These are phyloP conservation scores for Thoreauomyces humboldtii DNA, from an alignment of 192 early-diverging fungal genomes.

Conservation along the genomic window DNA sequence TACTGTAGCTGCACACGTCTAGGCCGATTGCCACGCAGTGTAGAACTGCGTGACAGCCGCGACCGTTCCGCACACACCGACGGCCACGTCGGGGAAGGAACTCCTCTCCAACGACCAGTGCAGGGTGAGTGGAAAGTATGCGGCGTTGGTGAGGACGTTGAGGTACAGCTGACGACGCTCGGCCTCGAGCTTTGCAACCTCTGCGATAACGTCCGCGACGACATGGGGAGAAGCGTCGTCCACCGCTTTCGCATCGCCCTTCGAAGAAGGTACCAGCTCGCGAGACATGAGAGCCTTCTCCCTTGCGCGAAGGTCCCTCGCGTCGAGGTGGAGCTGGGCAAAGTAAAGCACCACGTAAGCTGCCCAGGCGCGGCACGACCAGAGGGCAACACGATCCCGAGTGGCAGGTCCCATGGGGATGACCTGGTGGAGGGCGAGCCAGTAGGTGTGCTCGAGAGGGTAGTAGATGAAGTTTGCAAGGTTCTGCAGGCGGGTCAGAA, in stretches of 20 bases:
- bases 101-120: constrained; percentile 90
- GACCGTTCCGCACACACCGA: constrained; percentile 91
- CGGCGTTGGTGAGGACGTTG: constrained; percentile 83
- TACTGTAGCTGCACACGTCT: too few species aligned
- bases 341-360: constrained; percentile 89
- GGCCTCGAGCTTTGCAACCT: constrained; percentile 44
- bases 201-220: constrained; percentile 23
- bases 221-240: constrained; percentile 7
- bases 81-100: constrained; percentile 86
- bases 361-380: constrained; percentile 98
- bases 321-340: constrained; percentile 71
- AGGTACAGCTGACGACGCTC: constrained; percentile 67
- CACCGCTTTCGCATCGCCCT: background rate
- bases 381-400: constrained; percentile 78
- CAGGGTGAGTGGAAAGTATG: constrained; percentile 84
- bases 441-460: constrained; percentile 95
- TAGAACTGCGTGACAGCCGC: constrained; percentile 84
- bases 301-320: constrained; percentile 21
- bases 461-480: constrained; percentile 84
- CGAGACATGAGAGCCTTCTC: constrained; percentile 21
- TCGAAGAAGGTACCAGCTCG: background rate
- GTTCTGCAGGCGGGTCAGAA: constrained; percentile 86
- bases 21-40: too few species aligned
- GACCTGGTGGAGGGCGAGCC: constrained; percentile 83
- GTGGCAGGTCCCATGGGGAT: constrained; percentile 70